Evolutionary conservation across 352 stramenopile genomes (phyloP).

Genomic region (Aphanomyces euteiches): DNA sequence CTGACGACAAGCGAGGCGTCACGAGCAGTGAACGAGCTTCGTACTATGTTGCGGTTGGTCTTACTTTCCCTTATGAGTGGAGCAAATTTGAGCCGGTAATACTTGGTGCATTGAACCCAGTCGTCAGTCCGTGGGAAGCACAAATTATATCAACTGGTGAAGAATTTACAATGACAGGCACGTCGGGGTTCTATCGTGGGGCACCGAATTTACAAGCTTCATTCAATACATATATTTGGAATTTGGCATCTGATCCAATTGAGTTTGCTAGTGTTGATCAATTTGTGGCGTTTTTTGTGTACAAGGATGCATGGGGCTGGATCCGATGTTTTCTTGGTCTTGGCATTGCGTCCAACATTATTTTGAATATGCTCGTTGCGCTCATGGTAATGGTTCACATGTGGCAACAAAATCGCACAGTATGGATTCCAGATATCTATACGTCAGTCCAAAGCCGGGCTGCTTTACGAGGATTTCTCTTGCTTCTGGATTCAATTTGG

Average conservation of each 20-base stretch:
- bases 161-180: constrained; percentile 3
- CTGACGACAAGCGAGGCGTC: not conserved
- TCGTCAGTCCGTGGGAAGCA: not conserved
- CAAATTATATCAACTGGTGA: not conserved
- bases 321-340: constrained; percentile 15
- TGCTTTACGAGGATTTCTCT: not conserved
- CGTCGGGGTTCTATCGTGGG: constrained; percentile 14
- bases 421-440: constrained; percentile 17
- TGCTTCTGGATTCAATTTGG: not conserved
- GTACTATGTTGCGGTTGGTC: not conserved
- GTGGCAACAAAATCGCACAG: not conserved
- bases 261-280: not conserved
- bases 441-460: not conserved
- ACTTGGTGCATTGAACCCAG: not conserved
- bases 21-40: not conserved
- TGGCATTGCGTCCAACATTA: constrained; percentile 19
- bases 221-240: constrained; percentile 21
- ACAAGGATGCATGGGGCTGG: constrained; percentile 10
- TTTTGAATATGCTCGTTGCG: constrained; percentile 3
- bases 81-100: not conserved
- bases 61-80: constrained; percentile 18
- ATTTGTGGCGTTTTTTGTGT: not conserved
- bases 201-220: not conserved
- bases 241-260: constrained; percentile 17
- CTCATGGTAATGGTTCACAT: not conserved